Base-by-base conservation (phyloP, 129 eudicot genomes). In the Erigeron canadensis region DNA sequence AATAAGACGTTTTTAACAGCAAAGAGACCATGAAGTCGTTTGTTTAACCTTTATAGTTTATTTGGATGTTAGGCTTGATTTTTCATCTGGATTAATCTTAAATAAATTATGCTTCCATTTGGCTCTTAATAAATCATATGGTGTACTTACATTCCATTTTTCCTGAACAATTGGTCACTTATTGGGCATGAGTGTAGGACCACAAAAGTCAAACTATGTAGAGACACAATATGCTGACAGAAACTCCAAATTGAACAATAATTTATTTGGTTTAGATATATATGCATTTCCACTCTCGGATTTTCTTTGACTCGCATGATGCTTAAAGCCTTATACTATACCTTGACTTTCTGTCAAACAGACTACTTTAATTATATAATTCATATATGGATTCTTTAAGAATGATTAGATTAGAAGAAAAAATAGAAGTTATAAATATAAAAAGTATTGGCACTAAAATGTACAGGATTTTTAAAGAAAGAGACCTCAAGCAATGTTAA, bases 141-240 rank as follows among this genome's bases (percentile, higher is more conserved):
- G 42, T 37, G 39, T 77, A 82, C 96, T 80, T 87, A 93, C 98
- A 69, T 87, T 67, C 76, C 83, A 89, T 80, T 94, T 94, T 84
- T 94, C 98, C 77, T 87, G 93, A 77, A 67, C 93, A 79, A 70
- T 86, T 89, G 63, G 96, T 89, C 77, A 80, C 98, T 86, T 94
- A 96, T 84, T 87, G 97, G 77, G 65, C 34, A 28, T 28, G 3
- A 28, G 1, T 28, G 34, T 58, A 2, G 23, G 65, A 11, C 44
- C 65, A 60, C 42, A 60, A 28, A 59, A 28, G n/a, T 34, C 63
- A 13, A 34, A 12, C 19, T 11, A 28, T 4, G 6, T 4, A 18
- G 1, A 62, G 10, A 16, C 9, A 42, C 54, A 8, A 9, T 65
- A 65, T 42, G 17, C 43, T 18, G 54, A 21, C 15, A 28, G 4